Evolutionary conservation across 1,139 yeast genomes (phyloP).

Genomic region (Maudiozyma humilis): DNA sequence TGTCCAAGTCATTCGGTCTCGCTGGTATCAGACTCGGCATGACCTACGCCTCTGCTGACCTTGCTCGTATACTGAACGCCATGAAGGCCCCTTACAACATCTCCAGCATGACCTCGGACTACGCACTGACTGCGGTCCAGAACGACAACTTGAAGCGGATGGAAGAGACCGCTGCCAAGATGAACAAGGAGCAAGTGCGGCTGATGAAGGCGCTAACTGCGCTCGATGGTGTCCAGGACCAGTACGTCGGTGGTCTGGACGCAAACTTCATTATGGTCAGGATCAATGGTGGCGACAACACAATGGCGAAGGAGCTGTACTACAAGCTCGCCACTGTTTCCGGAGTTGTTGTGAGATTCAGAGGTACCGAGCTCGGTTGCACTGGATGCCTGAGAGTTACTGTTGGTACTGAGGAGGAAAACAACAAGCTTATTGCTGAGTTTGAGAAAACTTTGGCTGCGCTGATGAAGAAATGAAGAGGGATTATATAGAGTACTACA

Average conservation of each 20-base stretch:
- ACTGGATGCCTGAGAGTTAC: constrained; percentile 80
- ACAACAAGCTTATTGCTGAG: constrained; percentile 45
- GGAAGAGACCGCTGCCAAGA: constrained; percentile 45
- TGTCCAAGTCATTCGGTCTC: constrained; percentile 89
- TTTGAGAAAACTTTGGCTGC: constrained; percentile 37
- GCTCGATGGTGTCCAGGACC: constrained; percentile 53
- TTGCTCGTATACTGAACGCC: constrained; percentile 65
- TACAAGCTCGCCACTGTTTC: constrained; percentile 59
- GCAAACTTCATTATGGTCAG: constrained; percentile 78
- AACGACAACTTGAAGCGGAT: constrained; percentile 50
- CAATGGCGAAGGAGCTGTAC: constrained; percentile 61
- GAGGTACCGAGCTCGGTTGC: constrained; percentile 88
- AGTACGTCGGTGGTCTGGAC: constrained; percentile 76
- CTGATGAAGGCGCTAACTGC: constrained; percentile 47
- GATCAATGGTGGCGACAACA: constrained; percentile 51
- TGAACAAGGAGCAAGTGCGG: constrained; percentile 47
- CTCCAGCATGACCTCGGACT: constrained; percentile 67
- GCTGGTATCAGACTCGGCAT: constrained; percentile 91
- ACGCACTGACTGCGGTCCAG: constrained; percentile 68
- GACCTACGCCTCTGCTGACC: constrained; percentile 53
- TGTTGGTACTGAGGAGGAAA: constrained; percentile 76
- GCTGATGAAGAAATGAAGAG: constrained; percentile 13
- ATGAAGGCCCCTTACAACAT: constrained; percentile 96
- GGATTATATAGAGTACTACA: not conserved
- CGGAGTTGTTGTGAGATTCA: constrained; percentile 76